Evolutionary conservation across 1,284 basidiomycete species (phyloP).

Genomic region (Cryptococcus neoformans): DNA sequence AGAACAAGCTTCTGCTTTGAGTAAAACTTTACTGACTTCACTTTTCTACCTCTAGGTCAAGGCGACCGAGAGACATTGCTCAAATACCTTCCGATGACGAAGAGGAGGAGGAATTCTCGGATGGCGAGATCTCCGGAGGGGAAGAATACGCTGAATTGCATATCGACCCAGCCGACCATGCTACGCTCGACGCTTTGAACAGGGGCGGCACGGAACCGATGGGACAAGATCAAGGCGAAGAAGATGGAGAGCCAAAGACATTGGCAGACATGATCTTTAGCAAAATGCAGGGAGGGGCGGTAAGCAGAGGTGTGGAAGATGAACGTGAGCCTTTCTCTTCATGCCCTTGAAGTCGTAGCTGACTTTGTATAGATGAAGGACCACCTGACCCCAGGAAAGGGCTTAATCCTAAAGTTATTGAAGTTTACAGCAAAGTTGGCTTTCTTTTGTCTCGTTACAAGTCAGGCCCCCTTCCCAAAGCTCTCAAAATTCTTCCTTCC

Average conservation of each 20-base stretch:
- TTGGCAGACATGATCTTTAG: conserved; percentile 95
- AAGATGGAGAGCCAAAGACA: conserved; percentile 57
- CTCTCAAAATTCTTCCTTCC: conserved; percentile 97
- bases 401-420: conserved; percentile 93
- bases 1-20: conserved; percentile 2
- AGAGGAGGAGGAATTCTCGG: conserved; percentile 42
- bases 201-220: conserved; percentile 4
- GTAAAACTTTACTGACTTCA: background rate
- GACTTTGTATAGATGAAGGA: conserved; percentile 51
- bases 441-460: conserved; percentile 85
- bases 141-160: conserved; percentile 58
- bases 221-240: background rate
- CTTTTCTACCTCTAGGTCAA: conserved; percentile 16
- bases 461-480: conserved; percentile 92
- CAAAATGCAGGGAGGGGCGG: conserved; percentile 69
- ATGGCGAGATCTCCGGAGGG: conserved; percentile 44
- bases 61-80: conserved; percentile 17
- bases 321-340: conserved; percentile 17
- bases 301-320: conserved; percentile 50
- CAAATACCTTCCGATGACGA: conserved; percentile 35
- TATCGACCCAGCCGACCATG: conserved; percentile 83
- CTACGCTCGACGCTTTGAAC: conserved; percentile 70
- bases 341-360: conserved; percentile 5
- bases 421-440: conserved; percentile 91
- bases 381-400: conserved; percentile 82